phyloP scores from a whole-genome alignment of 306 rosid genomes.

The Arachis hypogaea region DNA sequence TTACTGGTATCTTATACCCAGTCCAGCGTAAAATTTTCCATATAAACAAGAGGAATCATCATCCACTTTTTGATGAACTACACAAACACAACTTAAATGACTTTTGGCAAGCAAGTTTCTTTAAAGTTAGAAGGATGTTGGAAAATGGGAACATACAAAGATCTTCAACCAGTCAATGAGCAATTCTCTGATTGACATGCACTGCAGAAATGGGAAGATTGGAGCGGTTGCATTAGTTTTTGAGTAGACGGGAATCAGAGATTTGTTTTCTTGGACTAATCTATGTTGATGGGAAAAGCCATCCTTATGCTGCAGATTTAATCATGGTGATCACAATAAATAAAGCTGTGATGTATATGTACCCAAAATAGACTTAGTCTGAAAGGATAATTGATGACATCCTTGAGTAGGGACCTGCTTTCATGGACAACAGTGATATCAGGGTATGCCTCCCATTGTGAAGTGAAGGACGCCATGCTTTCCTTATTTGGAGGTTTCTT shows the following conservation, averaged over 20 bases:
- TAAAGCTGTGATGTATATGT: conserved; percentile 38
- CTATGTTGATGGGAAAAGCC: not conserved
- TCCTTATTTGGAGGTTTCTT: conserved; percentile 29
- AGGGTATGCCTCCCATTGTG: conserved; percentile 24
- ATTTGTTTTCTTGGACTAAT: conserved; percentile 35
- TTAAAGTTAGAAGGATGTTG: conserved; percentile 37
- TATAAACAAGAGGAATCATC: no score
- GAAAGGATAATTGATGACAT: conserved; percentile 32
- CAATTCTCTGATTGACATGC: conserved; percentile 41
- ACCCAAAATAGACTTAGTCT: conserved; percentile 35
- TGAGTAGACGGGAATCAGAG: conserved; percentile 32
- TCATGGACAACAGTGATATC: conserved; percentile 45
- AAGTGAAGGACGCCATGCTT: conserved; percentile 27
- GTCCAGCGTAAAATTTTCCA: no score
- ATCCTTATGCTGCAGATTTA: not conserved
- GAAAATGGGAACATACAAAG: conserved; percentile 20
- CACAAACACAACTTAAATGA: not conserved
- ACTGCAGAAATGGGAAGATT: conserved; percentile 31
- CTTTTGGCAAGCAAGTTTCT: conserved; percentile 34
- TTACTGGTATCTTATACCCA: no score
- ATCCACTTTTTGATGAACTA: conserved; percentile 14
- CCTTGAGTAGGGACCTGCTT: conserved; percentile 34
- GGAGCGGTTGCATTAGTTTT: conserved; percentile 23
- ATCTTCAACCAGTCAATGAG: conserved; percentile 31
- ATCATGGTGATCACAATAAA: conserved; percentile 15